Percentiles rank a stretch among this genome's conserved stretches.
phyloP scores from a whole-genome alignment of 805 yeast species.

The Saccharomyces paradoxus region DNA sequence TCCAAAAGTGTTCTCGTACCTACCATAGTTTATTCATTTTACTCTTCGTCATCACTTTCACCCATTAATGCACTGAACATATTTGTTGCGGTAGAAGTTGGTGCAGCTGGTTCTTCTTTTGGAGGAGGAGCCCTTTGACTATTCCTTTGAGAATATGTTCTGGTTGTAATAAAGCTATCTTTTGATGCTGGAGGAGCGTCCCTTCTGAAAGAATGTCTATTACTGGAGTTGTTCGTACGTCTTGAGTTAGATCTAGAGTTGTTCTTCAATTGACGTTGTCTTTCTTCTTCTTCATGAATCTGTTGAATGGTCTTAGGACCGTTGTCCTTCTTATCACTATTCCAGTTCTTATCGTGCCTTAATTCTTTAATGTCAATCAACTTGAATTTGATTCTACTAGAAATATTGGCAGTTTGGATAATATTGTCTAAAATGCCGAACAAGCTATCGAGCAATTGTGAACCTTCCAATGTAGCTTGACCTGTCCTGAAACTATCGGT shows the following conservation, averaged over 20 bases:
- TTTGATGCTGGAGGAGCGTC: conserved; percentile 19
- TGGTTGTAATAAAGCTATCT: conserved; percentile 24
- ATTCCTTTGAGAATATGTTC: conserved; percentile 24
- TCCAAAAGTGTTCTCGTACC: conserved; percentile 24
- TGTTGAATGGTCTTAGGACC: conserved; percentile 93
- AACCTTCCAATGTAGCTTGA: conserved; percentile 34
- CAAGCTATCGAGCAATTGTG: conserved; percentile 46
- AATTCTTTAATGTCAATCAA: conserved; percentile 82
- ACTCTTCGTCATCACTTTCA: conserved; percentile 21
- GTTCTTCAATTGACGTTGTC: conserved; percentile 44
- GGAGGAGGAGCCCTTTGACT: conserved; percentile 15
- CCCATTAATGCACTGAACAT: conserved; percentile 31
- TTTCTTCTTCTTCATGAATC: conserved; percentile 79
- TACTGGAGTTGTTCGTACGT: conserved; percentile 29
- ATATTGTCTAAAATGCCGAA: conserved; percentile 49
- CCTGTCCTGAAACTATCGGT: conserved; percentile 24
- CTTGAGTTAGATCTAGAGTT: conserved; percentile 34
- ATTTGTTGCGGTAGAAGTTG: conserved; percentile 23
- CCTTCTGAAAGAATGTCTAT: conserved; percentile 21
- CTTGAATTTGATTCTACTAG: conserved; percentile 79
- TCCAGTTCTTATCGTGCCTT: conserved; percentile 58
- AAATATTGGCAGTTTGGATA: conserved; percentile 45
- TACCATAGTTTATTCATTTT: conserved; percentile 20
- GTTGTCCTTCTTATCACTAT: conserved; percentile 49
- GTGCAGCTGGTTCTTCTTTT: conserved; percentile 24